Percentiles rank a stretch among this genome's conserved stretches.
phyloP scores from a whole-genome alignment of 2,329 filamentous ascomycete species.

The Paecilomyces dactylethromorphus region DNA sequence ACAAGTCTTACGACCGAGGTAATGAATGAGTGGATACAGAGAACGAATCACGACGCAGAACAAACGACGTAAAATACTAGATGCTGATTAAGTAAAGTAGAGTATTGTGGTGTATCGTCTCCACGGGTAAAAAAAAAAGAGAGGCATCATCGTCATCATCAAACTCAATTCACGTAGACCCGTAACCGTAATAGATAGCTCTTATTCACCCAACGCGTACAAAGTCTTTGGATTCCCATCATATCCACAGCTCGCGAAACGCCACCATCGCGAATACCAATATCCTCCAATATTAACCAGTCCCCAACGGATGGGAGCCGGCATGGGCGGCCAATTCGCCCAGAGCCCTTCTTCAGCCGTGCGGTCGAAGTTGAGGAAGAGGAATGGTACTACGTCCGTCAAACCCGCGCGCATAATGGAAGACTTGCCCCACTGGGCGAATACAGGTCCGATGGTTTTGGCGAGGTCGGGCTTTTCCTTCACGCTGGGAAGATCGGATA shows the following conservation, averaged over 20 bases:
- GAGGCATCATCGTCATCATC: background rate
- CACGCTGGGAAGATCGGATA: background rate
- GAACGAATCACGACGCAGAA: background rate
- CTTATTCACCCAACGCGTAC: background rate
- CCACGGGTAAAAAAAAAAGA: background rate
- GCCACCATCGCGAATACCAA: constrained; percentile 2
- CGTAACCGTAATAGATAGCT: background rate
- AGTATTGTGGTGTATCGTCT: background rate
- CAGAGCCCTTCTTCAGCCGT: constrained; percentile 2
- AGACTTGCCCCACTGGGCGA: constrained; percentile 4
- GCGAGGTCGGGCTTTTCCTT: background rate
- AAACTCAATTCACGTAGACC: background rate
- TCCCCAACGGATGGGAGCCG: constrained; percentile 1
- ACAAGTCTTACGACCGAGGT: background rate
- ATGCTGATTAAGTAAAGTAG: background rate
- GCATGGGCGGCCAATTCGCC: constrained; percentile 5
- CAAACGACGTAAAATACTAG: background rate
- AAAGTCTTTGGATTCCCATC: constrained; percentile 3
- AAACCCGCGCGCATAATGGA: background rate
- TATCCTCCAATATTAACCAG: constrained; percentile 2
- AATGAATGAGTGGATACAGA: background rate
- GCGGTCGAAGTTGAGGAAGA: constrained; percentile 5
- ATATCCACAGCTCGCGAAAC: constrained; percentile 6
- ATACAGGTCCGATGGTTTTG: background rate
- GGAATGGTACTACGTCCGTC: constrained; percentile 5